Conservation (phyloP, 257 asterid genomes). For the Ajuga chamaepitys region DNA sequence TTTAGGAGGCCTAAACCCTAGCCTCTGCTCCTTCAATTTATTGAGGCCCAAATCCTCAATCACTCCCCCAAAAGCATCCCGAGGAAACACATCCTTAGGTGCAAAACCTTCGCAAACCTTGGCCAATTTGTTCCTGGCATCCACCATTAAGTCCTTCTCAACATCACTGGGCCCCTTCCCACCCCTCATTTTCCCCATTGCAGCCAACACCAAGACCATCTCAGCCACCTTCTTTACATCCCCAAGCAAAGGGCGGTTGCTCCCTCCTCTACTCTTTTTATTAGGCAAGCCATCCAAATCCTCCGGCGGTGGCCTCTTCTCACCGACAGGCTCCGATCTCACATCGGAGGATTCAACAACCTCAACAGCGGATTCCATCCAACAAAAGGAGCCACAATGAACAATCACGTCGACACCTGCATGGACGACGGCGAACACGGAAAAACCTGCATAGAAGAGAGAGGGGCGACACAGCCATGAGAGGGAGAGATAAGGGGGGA, state of each 20-base stretch:
- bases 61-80: conserved; percentile 69
- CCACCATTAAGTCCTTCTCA: conserved; percentile 73
- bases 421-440: conserved; percentile 26
- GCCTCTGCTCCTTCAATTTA: conserved; percentile 60
- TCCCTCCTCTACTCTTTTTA: conserved; percentile 30
- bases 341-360: conserved; percentile 22
- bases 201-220: conserved; percentile 80
- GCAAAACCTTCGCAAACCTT: conserved; percentile 68
- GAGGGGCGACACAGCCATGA: conserved; percentile 36
- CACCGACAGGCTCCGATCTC: conserved; percentile 41
- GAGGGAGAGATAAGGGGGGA: conserved; percentile 12
- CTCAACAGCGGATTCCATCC: conserved; percentile 45
- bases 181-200: conserved; percentile 94
- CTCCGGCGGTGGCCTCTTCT: conserved; percentile 45
- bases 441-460: conserved; percentile 46
- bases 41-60: conserved; percentile 89
- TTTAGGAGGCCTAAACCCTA: conserved; percentile 70
- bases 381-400: conserved; percentile 8
- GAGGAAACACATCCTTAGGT: conserved; percentile 88
- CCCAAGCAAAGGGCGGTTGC: conserved; percentile 16
- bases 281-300: conserved; percentile 28
- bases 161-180: conserved; percentile 66
- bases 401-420: conserved; percentile 13
- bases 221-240: conserved; percentile 73
- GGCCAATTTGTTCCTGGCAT: conserved; percentile 61